A percentile compares a stretch with the other conserved stretches of the same genome.
Evolutionary conservation across 2,329 filamentous ascomycete genomes (phyloP).

Genomic region (Colletotrichum zoysiae): DNA sequence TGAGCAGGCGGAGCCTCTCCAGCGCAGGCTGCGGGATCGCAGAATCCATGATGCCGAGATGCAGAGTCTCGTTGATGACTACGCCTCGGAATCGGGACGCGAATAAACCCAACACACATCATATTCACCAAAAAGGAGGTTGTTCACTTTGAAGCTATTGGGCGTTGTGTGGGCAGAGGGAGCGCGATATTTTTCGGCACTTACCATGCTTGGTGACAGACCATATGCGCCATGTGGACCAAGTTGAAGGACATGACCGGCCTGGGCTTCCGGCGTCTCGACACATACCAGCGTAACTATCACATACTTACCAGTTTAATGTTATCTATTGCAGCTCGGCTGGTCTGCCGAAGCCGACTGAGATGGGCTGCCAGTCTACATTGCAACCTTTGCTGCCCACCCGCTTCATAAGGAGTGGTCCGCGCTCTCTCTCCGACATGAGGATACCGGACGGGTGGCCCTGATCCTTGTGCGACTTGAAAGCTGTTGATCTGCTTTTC

Average conservation of each 20-base stretch:
- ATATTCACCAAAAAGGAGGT: slow-evolving; percentile 9
- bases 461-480: background rate
- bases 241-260: slow-evolving; percentile 2
- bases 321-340: slow-evolving; percentile 16
- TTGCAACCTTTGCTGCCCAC: background rate
- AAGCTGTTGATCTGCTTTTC: background rate
- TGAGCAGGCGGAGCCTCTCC: slow-evolving; percentile 60
- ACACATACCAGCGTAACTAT: slow-evolving; percentile 8
- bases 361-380: background rate
- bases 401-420: background rate
- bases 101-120: slow-evolving; percentile 12
- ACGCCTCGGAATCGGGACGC: slow-evolving; percentile 37
- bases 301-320: slow-evolving; percentile 36
- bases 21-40: slow-evolving; percentile 24
- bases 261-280: background rate
- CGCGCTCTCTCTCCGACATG: background rate
- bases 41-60: slow-evolving; percentile 39
- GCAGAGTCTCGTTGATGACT: slow-evolving; percentile 41
- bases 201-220: slow-evolving; percentile 20
- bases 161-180: slow-evolving; percentile 22
- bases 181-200: slow-evolving; percentile 26
- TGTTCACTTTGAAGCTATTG: slow-evolving; percentile 14
- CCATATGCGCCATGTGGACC: slow-evolving; percentile 19
- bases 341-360: slow-evolving; percentile 6
- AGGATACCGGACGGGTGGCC: background rate